Conservation (phyloP, 2,329 filamentous ascomycete species). For the Monilinia fructicola region DNA sequence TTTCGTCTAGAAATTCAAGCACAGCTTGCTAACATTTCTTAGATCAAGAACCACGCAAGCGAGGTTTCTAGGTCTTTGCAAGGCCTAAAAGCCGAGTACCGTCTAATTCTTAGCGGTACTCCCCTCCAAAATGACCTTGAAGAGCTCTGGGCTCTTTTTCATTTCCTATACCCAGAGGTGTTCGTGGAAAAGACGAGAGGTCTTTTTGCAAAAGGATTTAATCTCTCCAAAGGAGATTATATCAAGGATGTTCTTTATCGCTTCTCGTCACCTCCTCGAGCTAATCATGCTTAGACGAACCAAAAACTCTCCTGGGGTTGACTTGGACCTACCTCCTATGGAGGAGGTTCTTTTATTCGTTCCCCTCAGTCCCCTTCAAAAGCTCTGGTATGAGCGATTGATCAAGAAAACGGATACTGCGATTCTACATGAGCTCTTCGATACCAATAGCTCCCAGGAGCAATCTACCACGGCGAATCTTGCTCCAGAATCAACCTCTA, state of each 20-base stretch:
- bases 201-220: slow-evolving; percentile 56
- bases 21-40: not conserved
- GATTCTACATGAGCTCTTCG: slow-evolving; percentile 54
- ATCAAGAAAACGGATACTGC: slow-evolving; percentile 54
- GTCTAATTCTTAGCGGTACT: slow-evolving; percentile 46
- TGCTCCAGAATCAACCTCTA: slow-evolving; percentile 38
- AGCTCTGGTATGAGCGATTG: slow-evolving; percentile 57
- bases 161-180: slow-evolving; percentile 59
- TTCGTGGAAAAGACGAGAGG: slow-evolving; percentile 52
- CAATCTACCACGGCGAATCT: slow-evolving; percentile 41
- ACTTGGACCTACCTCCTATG: slow-evolving; percentile 56
- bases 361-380: slow-evolving; percentile 57
- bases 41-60: slow-evolving; percentile 46
- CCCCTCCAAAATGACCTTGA: slow-evolving; percentile 59
- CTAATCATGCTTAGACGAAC: slow-evolving; percentile 59
- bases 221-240: slow-evolving; percentile 54
- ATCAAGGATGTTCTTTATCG: slow-evolving; percentile 55
- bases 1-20: not conserved
- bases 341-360: slow-evolving; percentile 57
- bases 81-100: slow-evolving; percentile 41
- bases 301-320: slow-evolving; percentile 55
- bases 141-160: slow-evolving; percentile 57
- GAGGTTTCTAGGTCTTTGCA: slow-evolving; percentile 39
- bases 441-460: slow-evolving; percentile 47
- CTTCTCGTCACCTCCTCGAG: slow-evolving; percentile 53